Evolutionary conservation across 257 asterid genomes (phyloP), one percentile per base, ranked within the genome.

Genomic region (Craterostigma plantagineum): DNA sequence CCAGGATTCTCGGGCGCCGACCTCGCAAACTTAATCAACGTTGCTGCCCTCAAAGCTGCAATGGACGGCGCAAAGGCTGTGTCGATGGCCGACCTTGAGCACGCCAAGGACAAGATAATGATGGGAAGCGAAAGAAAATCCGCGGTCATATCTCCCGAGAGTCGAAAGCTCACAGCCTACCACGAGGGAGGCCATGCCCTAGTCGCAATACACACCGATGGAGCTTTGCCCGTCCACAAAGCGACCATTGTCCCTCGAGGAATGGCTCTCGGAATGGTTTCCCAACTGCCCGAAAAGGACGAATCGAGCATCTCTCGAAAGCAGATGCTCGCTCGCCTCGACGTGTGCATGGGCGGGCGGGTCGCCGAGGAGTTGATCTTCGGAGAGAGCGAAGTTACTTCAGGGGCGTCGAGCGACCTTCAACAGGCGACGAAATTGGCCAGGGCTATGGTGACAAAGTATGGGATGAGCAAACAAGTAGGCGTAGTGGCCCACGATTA

Each of bases 1-100:
- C 92, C 93, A 2, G 95, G 95, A 3, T 84, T 84, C 59, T 84
- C 93, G 0, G 95, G 95, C n/a, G 95, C 95, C 4, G 95, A 84
- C 54, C 95, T 84, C 13, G 91, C 95, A 1, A 84, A 84, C 72
- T 57, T 84, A 63, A 81, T 84, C 42, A 84, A 84, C 10, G 65
- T 79, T 45, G 93, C 92, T 8, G 96, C 96, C 27, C 63, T 84
- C 30, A 76, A 74, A 62, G 96, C 96, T 5, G 93, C 96, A 18
- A 76, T 79, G 90, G 96, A 80, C 17, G 93, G 92, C 23, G 68
- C 92, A 23, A 70, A 71, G 60, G 75, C 96, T 1, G 96, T 80
- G 18, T 63, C 62, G 43, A 54, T 80, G 92, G 64, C 46, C 11
- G 93, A 84, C 52, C 83, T 84, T 10, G 96, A 84, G 79, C 56